Conservation (phyloP, 2,329 filamentous ascomycete species). For the Xylariomycetidae sp. region DNA sequence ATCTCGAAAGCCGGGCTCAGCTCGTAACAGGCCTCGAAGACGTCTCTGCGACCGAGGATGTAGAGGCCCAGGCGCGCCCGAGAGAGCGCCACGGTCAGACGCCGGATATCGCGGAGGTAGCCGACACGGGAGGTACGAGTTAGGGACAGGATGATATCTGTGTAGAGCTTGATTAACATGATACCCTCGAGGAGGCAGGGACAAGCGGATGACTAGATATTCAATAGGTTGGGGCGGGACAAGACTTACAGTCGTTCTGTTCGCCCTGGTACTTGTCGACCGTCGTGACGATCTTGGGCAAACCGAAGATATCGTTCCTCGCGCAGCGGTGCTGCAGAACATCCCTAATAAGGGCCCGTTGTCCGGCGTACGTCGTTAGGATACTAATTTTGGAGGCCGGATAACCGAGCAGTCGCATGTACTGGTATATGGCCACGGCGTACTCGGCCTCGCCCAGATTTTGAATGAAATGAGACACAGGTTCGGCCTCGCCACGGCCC, state of each 20-base stretch:
- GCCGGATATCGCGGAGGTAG: conserved; percentile 88
- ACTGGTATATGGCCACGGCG: conserved; percentile 90
- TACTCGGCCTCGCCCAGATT: conserved; percentile 97
- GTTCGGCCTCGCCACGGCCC: conserved; percentile 80
- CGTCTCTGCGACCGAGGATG: conserved; percentile 78
- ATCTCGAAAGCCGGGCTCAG: conserved; percentile 80
- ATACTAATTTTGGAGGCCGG: conserved; percentile 81
- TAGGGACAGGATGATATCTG: conserved; percentile 89
- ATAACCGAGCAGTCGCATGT: conserved; percentile 95
- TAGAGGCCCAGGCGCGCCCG: conserved; percentile 89
- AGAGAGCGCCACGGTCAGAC: conserved; percentile 90
- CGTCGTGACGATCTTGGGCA: conserved; percentile 86
- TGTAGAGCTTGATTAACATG: conserved; percentile 8
- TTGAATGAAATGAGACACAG: conserved; percentile 90
- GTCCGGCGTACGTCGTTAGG: conserved; percentile 88
- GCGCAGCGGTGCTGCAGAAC: conserved; percentile 80
- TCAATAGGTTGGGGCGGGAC: background rate
- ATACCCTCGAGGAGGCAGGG: background rate
- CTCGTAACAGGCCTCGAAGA: conserved; percentile 88
- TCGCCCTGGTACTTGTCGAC: conserved; percentile 99
- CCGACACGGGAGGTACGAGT: conserved; percentile 85
- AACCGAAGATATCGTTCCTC: conserved; percentile 77
- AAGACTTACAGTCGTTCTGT: conserved; percentile 88
- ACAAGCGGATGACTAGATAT: background rate
- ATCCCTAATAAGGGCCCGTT: conserved; percentile 81